Evolutionary conservation across 2,329 filamentous ascomycete species (phyloP), one percentile per base, ranked within the genome.

Genomic region (Aspergillus hortae): DNA sequence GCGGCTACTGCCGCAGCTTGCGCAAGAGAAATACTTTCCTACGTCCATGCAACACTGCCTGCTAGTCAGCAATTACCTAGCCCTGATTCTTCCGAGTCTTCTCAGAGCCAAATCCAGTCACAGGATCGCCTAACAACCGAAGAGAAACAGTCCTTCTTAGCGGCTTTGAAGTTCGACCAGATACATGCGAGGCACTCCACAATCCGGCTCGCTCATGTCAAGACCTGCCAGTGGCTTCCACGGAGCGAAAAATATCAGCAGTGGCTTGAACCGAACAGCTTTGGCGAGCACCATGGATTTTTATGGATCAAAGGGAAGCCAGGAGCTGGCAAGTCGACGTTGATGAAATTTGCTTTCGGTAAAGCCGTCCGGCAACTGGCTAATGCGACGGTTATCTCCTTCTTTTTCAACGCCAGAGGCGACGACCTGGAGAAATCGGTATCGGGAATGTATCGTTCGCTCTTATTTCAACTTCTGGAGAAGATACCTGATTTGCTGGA

Each of bases 211-310:
- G 74, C 72, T 2, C 64, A 73, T 33, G 57, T 58, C 0, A 57
- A 62, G 12, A 77, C 74, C 1, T 76, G 74, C 33, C 43, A 62
- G 36, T 77, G 74, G 74, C 48, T 77, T 0, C 58, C 73, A 1
- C 38, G 60, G 2, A 63, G 61, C 4, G 27, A 59, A 1, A 48
- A 63, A 14, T 77, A 73, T 47, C 25, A 48, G 1, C 51, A 59
- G 10, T 77, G 74, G 75, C 57, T 66, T 4, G 58, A 72, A 30
- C n/a, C 46, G 5, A 46, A 48, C 2, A 54, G 65, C 35, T n/a
- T 55, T 3, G 1, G 4, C 3, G 41, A 54, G 14, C 54, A 65
- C 40, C 33, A 36, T 42, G 62, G 62, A 4, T 58, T 68, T 27
- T 49, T 72, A 2, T 71, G 67, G 67, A 65, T 72, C 10, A 66